Evolutionary conservation across 371 early-diverging fungal genomes (phyloP).

Genomic region (Mucor lusitanicus): DNA sequence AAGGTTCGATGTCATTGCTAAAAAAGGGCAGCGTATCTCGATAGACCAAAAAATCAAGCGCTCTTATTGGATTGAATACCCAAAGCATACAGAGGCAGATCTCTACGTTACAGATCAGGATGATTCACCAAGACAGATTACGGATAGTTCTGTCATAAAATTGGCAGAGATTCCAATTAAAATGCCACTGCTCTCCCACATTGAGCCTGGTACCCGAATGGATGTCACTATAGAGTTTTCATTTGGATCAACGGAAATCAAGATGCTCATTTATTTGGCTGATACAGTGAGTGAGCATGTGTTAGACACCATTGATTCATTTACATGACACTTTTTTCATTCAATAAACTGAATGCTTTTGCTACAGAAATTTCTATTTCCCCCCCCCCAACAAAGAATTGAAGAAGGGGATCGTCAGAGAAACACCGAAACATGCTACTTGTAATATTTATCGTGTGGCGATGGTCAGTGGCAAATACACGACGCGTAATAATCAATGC

Average conservation of each 20-base stretch:
- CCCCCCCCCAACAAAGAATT: background rate
- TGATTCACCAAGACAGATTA: conserved; percentile 46
- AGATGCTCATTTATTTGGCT: conserved; percentile 12
- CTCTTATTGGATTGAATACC: conserved; percentile 31
- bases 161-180: conserved; percentile 52
- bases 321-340: background rate
- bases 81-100: conserved; percentile 32
- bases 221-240: conserved; percentile 46
- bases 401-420: background rate
- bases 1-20: conserved; percentile 50
- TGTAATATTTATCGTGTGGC: background rate
- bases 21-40: conserved; percentile 42
- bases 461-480: background rate
- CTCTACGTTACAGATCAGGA: conserved; percentile 49
- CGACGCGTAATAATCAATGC: too few relatives aligned
- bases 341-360: background rate
- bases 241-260: conserved; percentile 20
- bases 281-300: conserved; percentile 14
- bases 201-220: conserved; percentile 46
- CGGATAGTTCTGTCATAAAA: conserved; percentile 46
- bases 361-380: background rate
- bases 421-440: background rate
- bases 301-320: background rate
- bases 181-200: conserved; percentile 47
- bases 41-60: conserved; percentile 29